Evolutionary conservation across 2,329 filamentous ascomycete genomes (phyloP).

Genomic region (Cryphonectria japonica): DNA sequence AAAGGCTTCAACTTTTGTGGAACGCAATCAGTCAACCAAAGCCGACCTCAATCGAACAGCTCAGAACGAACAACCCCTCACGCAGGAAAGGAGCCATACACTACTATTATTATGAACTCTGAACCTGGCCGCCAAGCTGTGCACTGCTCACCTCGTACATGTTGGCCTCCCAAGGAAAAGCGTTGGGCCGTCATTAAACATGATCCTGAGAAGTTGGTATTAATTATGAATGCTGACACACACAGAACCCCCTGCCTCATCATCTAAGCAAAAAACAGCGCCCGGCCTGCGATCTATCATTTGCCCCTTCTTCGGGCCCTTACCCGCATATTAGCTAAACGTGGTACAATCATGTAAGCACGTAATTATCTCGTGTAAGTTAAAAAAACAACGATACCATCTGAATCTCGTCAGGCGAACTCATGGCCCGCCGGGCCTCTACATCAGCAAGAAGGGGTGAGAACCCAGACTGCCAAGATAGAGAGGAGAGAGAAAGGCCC

Average conservation of each 20-base stretch:
- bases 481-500: background rate
- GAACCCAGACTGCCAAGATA: background rate
- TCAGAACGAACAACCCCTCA: background rate
- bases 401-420: background rate
- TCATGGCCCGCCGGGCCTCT: background rate
- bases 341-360: slow-evolving; percentile 1
- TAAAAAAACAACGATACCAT: background rate
- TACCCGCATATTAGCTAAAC: background rate
- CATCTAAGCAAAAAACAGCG: background rate
- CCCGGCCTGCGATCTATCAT: background rate
- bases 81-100: background rate
- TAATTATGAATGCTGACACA: background rate
- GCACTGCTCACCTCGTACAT: background rate
- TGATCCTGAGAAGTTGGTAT: background rate
- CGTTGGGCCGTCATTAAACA: background rate
- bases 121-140: background rate
- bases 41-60: no score
- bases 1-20: no score
- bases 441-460: background rate
- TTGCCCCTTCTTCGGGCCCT: no score
- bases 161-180: background rate
- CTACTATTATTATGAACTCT: background rate
- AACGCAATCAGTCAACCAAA: no score
- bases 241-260: background rate
- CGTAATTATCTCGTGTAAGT: background rate